Evolutionary conservation across 129 eudicot species (phyloP).

Genomic region (Oenanthe sinensis): DNA sequence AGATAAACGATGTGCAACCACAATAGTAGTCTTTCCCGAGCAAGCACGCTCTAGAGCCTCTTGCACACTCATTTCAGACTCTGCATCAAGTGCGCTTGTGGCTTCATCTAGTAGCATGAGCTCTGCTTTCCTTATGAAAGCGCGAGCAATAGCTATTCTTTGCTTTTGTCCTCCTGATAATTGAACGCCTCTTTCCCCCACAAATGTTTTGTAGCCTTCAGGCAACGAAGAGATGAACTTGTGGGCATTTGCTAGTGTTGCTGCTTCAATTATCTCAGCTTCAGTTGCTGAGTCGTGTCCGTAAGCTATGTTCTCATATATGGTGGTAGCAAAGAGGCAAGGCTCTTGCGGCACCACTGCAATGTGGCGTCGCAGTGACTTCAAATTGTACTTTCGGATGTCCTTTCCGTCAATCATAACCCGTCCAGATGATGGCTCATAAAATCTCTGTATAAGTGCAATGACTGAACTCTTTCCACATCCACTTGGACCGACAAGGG

Average conservation of each 20-base stretch:
- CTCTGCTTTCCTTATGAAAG: slow-evolving; percentile 56
- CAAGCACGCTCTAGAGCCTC: slow-evolving; percentile 81
- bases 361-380: slow-evolving; percentile 64
- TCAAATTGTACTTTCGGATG: slow-evolving; percentile 66
- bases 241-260: slow-evolving; percentile 84
- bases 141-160: slow-evolving; percentile 83
- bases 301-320: slow-evolving; percentile 80
- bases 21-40: slow-evolving; percentile 71
- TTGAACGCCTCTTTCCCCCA: slow-evolving; percentile 71
- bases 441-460: slow-evolving; percentile 68
- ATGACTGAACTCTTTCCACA: slow-evolving; percentile 95
- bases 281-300: slow-evolving; percentile 83
- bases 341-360: slow-evolving; percentile 92
- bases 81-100: slow-evolving; percentile 89
- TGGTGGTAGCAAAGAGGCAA: slow-evolving; percentile 79
- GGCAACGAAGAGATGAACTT: slow-evolving; percentile 87
- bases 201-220: slow-evolving; percentile 66
- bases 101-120: slow-evolving; percentile 84
- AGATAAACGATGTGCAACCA: slow-evolving; percentile 79
- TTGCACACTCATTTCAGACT: slow-evolving; percentile 78
- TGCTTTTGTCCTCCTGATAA: slow-evolving; percentile 97
- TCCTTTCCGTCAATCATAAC: slow-evolving; percentile 83
- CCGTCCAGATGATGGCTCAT: slow-evolving; percentile 82
- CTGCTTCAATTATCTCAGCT: slow-evolving; percentile 85
- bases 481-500: slow-evolving; percentile 95